Percentiles rank a stretch among this genome's conserved stretches.
Conservation (phyloP, 768 basidiomycete species). For the Favolaschia claudopus region DNA sequence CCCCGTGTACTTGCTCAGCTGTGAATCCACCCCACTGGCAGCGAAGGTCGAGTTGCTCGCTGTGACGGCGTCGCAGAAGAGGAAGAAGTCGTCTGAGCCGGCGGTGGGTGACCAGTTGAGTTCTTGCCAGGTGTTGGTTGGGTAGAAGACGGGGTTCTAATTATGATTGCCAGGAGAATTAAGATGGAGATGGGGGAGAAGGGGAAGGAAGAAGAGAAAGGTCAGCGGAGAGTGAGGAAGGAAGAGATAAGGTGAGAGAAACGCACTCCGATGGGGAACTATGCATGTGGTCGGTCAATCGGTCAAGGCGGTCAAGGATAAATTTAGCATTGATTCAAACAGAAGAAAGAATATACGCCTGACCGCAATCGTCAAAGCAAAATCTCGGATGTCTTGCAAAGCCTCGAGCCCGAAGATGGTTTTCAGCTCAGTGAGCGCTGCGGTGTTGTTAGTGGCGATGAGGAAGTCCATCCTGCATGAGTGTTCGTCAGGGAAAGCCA, state of each 20-base stretch:
- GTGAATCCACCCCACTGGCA: slow-evolving; percentile 13
- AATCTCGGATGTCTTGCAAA: slow-evolving; percentile 16
- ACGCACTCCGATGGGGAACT: slow-evolving; percentile 23
- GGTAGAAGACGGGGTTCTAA: slow-evolving; percentile 13
- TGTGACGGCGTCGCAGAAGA: slow-evolving; percentile 18
- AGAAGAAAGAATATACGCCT: slow-evolving; percentile 1
- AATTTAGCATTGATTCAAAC: slow-evolving; percentile 11
- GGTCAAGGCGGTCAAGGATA: background rate
- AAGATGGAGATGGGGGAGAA: too few relatives aligned
- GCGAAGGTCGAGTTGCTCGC: slow-evolving; percentile 12
- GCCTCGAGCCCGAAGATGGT: slow-evolving; percentile 13
- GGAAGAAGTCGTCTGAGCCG: slow-evolving; percentile 15
- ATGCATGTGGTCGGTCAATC: slow-evolving; percentile 8
- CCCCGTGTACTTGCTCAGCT: slow-evolving; percentile 15
- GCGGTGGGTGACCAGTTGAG: slow-evolving; percentile 14
- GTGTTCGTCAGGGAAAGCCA: background rate
- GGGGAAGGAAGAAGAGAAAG: too few relatives aligned
- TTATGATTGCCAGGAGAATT: too few relatives aligned
- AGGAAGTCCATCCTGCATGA: slow-evolving; percentile 17
- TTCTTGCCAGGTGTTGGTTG: slow-evolving; percentile 17
- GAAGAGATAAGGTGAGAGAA: slow-evolving; percentile 12
- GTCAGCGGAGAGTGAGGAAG: too few relatives aligned
- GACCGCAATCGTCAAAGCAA: slow-evolving; percentile 16
- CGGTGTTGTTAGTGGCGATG: slow-evolving; percentile 12
- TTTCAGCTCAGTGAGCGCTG: slow-evolving; percentile 8